Evolutionary conservation across 768 basidiomycete species (phyloP).

Genomic region (Lentinula boryana): DNA sequence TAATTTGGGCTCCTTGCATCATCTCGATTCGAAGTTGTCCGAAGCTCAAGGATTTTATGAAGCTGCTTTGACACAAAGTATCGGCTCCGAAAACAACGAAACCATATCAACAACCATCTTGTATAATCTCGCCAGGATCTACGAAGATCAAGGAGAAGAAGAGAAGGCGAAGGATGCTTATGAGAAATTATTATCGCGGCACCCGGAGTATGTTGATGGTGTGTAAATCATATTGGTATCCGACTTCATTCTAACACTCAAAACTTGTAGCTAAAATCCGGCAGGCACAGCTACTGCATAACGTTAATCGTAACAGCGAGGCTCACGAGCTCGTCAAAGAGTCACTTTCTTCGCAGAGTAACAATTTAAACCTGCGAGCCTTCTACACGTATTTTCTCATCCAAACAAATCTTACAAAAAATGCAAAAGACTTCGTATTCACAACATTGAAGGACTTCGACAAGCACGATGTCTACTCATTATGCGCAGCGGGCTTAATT

Average conservation of each 20-base stretch:
- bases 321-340: slow-evolving; percentile 91
- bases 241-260: neutral
- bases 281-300: slow-evolving; percentile 73
- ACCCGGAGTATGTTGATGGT: slow-evolving; percentile 98
- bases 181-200: slow-evolving; percentile 77
- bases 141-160: slow-evolving; percentile 78
- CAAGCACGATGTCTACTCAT: slow-evolving; percentile 83
- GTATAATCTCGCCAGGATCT: slow-evolving; percentile 89
- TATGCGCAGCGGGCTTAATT: slow-evolving; percentile 86
- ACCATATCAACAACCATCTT: slow-evolving; percentile 75
- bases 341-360: slow-evolving; percentile 69
- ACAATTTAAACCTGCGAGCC: slow-evolving; percentile 83
- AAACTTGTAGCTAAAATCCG: slow-evolving; percentile 76
- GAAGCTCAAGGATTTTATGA: slow-evolving; percentile 68
- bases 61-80: slow-evolving; percentile 51
- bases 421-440: slow-evolving; percentile 87
- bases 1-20: slow-evolving; percentile 72
- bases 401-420: slow-evolving; percentile 61
- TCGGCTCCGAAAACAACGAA: slow-evolving; percentile 48
- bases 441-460: slow-evolving; percentile 81
- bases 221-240: slow-evolving; percentile 18
- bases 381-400: slow-evolving; percentile 93
- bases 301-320: slow-evolving; percentile 65
- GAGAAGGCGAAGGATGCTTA: slow-evolving; percentile 80
- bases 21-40: slow-evolving; percentile 54